phyloP scores from a whole-genome alignment of 176 grass and related monocot genomes.

The Paspalum vaginatum region DNA sequence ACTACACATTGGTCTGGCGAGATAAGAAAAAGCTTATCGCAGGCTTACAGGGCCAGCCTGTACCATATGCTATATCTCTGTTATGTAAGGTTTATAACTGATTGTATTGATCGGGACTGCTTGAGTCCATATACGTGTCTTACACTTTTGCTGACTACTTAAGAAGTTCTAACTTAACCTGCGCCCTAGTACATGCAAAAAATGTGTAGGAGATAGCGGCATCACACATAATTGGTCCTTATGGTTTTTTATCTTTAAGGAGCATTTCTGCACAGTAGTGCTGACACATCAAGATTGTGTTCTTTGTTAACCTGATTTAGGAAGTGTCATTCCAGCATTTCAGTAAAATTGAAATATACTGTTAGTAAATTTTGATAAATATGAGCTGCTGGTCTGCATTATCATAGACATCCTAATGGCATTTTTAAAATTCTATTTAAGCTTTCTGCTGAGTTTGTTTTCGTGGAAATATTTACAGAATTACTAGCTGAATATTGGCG shows the following conservation, averaged over 20 bases:
- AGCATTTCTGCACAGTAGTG: neutral
- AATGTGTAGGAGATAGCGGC: neutral
- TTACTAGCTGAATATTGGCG: neutral
- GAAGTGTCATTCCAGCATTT: neutral
- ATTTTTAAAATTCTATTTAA: neutral
- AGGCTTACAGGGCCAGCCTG: neutral
- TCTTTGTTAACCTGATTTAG: neutral
- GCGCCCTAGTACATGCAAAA: neutral
- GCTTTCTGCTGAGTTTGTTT: neutral
- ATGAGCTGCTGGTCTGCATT: slow-evolving; percentile 1
- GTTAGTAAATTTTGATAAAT: slow-evolving; percentile 10
- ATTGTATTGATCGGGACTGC: neutral
- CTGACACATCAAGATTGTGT: neutral
- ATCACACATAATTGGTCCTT: slow-evolving; percentile 2
- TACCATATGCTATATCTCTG: neutral
- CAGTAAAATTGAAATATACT: neutral
- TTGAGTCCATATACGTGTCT: slow-evolving; percentile 8
- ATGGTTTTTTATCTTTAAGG: neutral
- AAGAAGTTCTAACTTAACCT: neutral
- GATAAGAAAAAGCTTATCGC: neutral
- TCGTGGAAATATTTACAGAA: neutral
- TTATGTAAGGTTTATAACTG: neutral
- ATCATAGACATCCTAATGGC: neutral
- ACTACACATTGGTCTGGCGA: neutral
- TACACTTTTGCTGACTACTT: neutral